These are phyloP conservation scores for Sporobolomyces phaffii DNA, from an alignment of 768 basidiomycete species.

Conservation along the genomic window DNA sequence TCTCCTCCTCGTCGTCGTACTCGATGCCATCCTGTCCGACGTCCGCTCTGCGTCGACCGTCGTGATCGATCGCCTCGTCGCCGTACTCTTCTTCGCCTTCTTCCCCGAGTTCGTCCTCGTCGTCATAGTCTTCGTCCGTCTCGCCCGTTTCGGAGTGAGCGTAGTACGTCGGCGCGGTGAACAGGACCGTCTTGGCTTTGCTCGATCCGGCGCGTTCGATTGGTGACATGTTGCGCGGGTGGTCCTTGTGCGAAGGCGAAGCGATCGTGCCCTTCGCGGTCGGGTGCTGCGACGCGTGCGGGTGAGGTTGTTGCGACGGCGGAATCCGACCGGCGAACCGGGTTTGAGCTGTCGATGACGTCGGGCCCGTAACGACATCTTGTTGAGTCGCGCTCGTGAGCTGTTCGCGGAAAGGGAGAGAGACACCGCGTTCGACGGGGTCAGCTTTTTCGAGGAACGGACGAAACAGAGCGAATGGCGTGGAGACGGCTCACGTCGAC, in stretches of 20 bases:
- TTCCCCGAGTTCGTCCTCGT: conserved; percentile 60
- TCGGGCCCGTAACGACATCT: conserved; percentile 56
- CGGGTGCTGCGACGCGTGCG: conserved; percentile 45
- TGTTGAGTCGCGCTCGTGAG: conserved; percentile 67
- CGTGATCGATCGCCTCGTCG: conserved; percentile 32
- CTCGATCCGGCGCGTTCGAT: conserved; percentile 11
- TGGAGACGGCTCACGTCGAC: conserved; percentile 92
- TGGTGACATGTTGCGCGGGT: conserved; percentile 37
- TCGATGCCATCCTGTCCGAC: conserved; percentile 14
- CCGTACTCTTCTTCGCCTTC: conserved; percentile 52
- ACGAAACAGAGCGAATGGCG: too few relatives aligned
- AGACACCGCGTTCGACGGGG: too few relatives aligned
- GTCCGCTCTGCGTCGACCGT: conserved; percentile 9
- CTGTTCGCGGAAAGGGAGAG: conserved; percentile 49
- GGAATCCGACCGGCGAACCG: conserved; percentile 36
- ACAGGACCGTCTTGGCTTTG: conserved; percentile 54
- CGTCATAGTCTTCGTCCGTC: conserved; percentile 53
- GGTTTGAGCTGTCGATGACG: conserved; percentile 38
- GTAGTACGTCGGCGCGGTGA: conserved; percentile 57
- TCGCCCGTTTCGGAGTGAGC: conserved; percentile 47
- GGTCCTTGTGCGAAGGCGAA: conserved; percentile 39
- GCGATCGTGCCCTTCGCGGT: conserved; percentile 51
- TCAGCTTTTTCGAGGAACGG: too few relatives aligned
- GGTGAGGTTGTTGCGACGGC: conserved; percentile 37
- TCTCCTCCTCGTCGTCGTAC: conserved; percentile 2